These are phyloP conservation scores for Talaromyces sp. DNA, from an alignment of 2,329 filamentous ascomycete species.

Conservation along the genomic window DNA sequence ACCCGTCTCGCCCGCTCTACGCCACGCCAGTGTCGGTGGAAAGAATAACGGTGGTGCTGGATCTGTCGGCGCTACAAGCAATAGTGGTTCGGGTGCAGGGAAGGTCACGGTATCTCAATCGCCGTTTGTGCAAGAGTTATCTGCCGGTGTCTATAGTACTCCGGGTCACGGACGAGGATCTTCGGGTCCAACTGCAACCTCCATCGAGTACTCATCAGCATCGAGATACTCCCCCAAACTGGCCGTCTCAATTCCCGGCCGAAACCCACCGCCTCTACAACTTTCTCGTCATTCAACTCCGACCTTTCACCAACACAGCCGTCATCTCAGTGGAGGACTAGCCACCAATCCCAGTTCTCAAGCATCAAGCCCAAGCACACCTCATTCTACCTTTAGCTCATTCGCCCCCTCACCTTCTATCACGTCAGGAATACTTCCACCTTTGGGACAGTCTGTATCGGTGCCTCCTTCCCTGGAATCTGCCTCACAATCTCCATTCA, in stretches of 20 bases:
- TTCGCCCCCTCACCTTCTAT: constrained; percentile 31
- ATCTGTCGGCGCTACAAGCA: constrained; percentile 11
- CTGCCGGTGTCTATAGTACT: constrained; percentile 28
- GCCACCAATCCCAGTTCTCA: constrained; percentile 33
- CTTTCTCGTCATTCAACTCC: constrained; percentile 33
- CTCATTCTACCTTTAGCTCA: constrained; percentile 32
- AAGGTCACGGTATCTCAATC: constrained; percentile 35
- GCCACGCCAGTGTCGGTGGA: constrained; percentile 29
- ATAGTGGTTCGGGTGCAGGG: constrained; percentile 18
- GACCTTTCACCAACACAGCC: constrained; percentile 27
- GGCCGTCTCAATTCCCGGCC: constrained; percentile 21
- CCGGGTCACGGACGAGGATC: constrained; percentile 14
- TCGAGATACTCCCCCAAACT: constrained; percentile 19
- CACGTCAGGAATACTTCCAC: constrained; percentile 23
- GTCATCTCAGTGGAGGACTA: constrained; percentile 30
- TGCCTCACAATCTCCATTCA: constrained; percentile 24
- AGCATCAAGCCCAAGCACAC: constrained; percentile 35
- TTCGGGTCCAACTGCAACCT: constrained; percentile 23
- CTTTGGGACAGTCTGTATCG: constrained; percentile 19
- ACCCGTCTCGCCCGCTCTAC: constrained; percentile 37
- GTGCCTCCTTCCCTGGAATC: constrained; percentile 12
- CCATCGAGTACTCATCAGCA: constrained; percentile 23
- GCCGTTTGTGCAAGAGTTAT: constrained; percentile 34
- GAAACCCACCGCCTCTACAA: constrained; percentile 7
- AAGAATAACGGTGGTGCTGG: constrained; percentile 15